Evolutionary conservation across 1,284 basidiomycete species (phyloP).

Genomic region (Ustilago bromivora): DNA sequence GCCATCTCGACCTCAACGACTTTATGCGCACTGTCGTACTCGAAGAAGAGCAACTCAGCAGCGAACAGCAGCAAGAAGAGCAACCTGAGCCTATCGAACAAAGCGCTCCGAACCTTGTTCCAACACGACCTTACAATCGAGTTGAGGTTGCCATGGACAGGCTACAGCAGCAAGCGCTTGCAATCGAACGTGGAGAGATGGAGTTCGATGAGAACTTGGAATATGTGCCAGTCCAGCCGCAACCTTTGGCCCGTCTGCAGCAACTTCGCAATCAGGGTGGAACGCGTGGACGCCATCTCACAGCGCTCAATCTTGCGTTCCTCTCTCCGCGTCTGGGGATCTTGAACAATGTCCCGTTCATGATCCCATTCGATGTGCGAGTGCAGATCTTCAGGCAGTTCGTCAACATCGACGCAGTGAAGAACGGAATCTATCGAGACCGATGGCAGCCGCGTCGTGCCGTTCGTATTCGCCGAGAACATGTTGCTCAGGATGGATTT

Average conservation of each 20-base stretch:
- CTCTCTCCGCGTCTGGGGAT: slow-evolving; percentile 87
- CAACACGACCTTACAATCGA: neutral
- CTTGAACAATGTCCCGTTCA: slow-evolving; percentile 95
- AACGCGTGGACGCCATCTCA: slow-evolving; percentile 39
- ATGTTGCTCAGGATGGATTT: slow-evolving; percentile 89
- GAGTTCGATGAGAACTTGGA: slow-evolving; percentile 23
- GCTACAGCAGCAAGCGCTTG: too few relatives aligned
- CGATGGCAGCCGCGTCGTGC: slow-evolving; percentile 39
- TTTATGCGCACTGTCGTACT: slow-evolving; percentile 88
- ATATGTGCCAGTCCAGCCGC: slow-evolving; percentile 2
- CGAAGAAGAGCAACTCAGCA: slow-evolving; percentile 63
- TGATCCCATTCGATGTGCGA: slow-evolving; percentile 90
- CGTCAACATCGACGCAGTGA: slow-evolving; percentile 52
- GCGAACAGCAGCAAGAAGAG: slow-evolving; percentile 32
- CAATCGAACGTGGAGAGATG: slow-evolving; percentile 6
- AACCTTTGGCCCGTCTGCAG: slow-evolving; percentile 30
- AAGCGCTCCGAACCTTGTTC: neutral
- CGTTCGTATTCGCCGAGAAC: slow-evolving; percentile 79
- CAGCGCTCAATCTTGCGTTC: slow-evolving; percentile 78
- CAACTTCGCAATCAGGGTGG: slow-evolving; percentile 31
- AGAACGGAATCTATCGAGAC: slow-evolving; percentile 35
- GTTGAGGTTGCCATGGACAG: slow-evolving; percentile 6
- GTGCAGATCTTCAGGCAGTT: slow-evolving; percentile 81
- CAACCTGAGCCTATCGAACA: neutral
- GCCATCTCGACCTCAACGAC: slow-evolving; percentile 79